Evolutionary conservation across 257 asterid genomes (phyloP).

Genomic region (Rauvolfia tetraphylla): DNA sequence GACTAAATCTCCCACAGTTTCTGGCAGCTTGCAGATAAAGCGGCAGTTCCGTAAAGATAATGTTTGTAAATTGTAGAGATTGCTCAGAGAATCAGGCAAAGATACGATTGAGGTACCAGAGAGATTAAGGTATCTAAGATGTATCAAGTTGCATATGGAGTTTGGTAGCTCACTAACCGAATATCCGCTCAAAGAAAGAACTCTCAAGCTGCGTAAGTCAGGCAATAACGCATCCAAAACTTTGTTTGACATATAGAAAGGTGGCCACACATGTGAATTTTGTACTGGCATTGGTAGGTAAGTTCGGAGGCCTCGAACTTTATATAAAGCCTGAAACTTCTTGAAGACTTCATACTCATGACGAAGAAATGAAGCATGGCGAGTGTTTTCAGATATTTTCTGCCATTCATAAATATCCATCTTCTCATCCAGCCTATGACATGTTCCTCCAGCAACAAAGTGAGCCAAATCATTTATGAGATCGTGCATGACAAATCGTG

Average conservation of each 20-base stretch:
- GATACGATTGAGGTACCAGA: constrained; percentile 5
- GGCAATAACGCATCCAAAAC: constrained; percentile 14
- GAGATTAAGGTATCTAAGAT: constrained; percentile 17
- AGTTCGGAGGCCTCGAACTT: constrained; percentile 24
- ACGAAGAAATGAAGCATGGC: constrained; percentile 29
- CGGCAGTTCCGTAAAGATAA: constrained; percentile 52
- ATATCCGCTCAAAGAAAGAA: constrained; percentile 21
- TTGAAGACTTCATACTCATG: constrained; percentile 18
- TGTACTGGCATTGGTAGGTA: constrained; percentile 30
- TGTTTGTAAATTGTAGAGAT: constrained; percentile 35
- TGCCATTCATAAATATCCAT: constrained; percentile 6
- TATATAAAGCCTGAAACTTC: constrained; percentile 18
- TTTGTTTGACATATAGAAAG: constrained; percentile 19
- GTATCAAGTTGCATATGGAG: constrained; percentile 23
- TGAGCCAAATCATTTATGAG: constrained; percentile 29
- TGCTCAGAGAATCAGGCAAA: constrained; percentile 18
- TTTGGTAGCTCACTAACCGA: constrained; percentile 25
- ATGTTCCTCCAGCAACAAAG: constrained; percentile 28
- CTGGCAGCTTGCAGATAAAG: constrained; percentile 46
- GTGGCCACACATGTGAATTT: constrained; percentile 24
- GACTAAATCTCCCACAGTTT: constrained; percentile 45
- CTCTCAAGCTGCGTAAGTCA: constrained; percentile 17
- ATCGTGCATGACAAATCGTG: constrained; percentile 28
- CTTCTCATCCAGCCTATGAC: constrained; percentile 26
- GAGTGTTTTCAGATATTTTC: constrained; percentile 14